Evolutionary conservation across 129 eudicot species (phyloP), one percentile per base, ranked within the genome.

Genomic region (Centaurea solstitialis): DNA sequence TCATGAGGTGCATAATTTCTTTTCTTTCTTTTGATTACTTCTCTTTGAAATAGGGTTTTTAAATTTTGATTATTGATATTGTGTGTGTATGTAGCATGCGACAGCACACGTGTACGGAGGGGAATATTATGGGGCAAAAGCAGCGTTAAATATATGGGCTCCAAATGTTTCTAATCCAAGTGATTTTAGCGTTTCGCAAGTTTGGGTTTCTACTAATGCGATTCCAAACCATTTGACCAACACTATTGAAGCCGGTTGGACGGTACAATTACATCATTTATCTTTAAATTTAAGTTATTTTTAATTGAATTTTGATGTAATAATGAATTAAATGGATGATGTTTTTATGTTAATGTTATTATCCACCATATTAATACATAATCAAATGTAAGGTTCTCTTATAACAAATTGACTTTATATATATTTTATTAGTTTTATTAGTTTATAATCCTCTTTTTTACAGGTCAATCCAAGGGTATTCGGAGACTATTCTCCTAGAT

Each of bases 391-490:
- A 7, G 20, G 62, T 4, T 50, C n/a, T 15, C 15, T 50, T 50
- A 15, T 1, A 50, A 15, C 0, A 12, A 4, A 15, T 50, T 15
- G 21, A 15, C 5, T 50, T 50, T 50, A 4, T 50, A 15, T 50
- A 50, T 50, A 61, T 61, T 1, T 20, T 4, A n/a, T 24, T 11
- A 28, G 15, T 68, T 2, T 30, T 69, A 33, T 30, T 13, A 15
- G 21, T 53, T 80, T 73, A 28, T 57, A 66, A 74, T 78, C 73
- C 15, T 9, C 38, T 74, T 17, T 77, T 28, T 76, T 43, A 75
- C 90, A 94, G 98, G 94, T 94, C 68, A 82, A 82, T 45, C 96
- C 97, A 40, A 89, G 77, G 82, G 78, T 86, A 23, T 84, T 92
- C 72, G 90, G 88, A 61, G 94, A 94, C 85, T 89, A 43, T 41